Evolutionary conservation across 169 alveolate genomes (phyloP), one percentile per base, ranked within the genome.

Genomic region (Theileria annulata): DNA sequence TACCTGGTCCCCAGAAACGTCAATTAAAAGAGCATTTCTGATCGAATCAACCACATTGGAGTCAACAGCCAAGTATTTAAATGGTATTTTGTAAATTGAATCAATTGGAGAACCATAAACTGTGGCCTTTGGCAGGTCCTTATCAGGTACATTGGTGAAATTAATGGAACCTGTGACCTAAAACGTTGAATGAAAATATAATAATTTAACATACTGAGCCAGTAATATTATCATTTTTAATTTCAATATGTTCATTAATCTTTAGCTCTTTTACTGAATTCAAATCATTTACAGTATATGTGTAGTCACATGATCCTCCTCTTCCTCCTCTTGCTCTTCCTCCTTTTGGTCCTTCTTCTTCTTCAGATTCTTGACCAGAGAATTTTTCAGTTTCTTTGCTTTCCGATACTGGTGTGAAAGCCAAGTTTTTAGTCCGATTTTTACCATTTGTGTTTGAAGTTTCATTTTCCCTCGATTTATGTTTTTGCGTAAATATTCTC

Each of bases 1-100:
- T 10, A 95, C 87, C 67, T 95, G 96, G 19, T 81, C 73, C 10
- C 98, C 99, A 63, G 73, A 80, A 4, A 93, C 92, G 76, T 94
- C 97, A 10, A 95, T 92, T 82, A 92, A 88, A 77, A 92, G 87
- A 56, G 79, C 77, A 4, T 72, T 87, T 68, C 95, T 33, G 42
- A 92, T 77, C 37, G 73, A 77, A 17, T 86, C 86, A 0, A 85
- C 87, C 47, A 88, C 91, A 30, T 71, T 58, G 33, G 73, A 78
- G 27, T 85, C 54, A 47, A 92, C 37, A 25, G 19, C 37, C 31
- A 77, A 71, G 85, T 91, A 92, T 69, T 87, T 88, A 21, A 37
- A 66, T 17, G 94, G 95, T 25, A 91, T 21, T 21, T 17, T n/a
- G 31, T 71, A 71, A 58, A 71, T 58, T 13, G 75, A 19, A 27